These are phyloP conservation scores for Wickerhamiella parazyma DNA, from an alignment of 805 yeast species.

Conservation along the genomic window DNA sequence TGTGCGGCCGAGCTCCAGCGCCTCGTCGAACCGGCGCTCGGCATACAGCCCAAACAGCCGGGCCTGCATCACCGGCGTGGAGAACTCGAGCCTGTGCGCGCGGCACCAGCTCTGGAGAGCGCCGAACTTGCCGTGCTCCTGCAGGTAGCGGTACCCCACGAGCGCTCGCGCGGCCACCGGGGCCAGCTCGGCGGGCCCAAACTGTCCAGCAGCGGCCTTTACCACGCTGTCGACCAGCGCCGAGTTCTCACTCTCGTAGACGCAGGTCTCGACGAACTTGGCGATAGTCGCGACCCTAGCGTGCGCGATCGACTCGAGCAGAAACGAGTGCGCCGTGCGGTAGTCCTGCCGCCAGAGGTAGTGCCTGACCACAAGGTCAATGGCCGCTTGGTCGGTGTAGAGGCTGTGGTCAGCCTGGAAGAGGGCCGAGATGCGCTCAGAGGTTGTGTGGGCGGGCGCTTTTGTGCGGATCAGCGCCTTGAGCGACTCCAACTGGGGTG, in stretches of 20 bases:
- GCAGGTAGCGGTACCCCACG: slow-evolving; percentile 13
- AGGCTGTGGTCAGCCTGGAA: slow-evolving; percentile 2
- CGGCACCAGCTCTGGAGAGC: not conserved
- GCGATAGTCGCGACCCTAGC: slow-evolving; percentile 11
- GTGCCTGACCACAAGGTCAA: slow-evolving; percentile 8
- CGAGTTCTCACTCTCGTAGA: slow-evolving; percentile 13
- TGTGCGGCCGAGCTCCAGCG: slow-evolving; percentile 8
- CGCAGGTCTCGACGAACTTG: slow-evolving; percentile 11
- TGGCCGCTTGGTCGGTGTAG: slow-evolving; percentile 1
- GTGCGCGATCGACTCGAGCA: slow-evolving; percentile 9
- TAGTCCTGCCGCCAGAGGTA: slow-evolving; percentile 16
- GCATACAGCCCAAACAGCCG: not conserved
- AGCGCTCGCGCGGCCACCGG: slow-evolving; percentile 12
- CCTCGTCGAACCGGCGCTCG: not conserved
- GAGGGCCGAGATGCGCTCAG: not conserved
- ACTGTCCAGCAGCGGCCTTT: slow-evolving; percentile 3
- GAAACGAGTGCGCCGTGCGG: slow-evolving; percentile 15
- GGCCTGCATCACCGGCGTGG: not conserved
- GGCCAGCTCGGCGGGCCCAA: slow-evolving; percentile 2
- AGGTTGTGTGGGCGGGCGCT: not conserved
- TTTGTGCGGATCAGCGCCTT: not conserved
- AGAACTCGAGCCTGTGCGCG: not conserved
- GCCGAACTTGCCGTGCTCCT: slow-evolving; percentile 6
- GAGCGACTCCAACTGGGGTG: not conserved
- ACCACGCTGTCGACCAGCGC: slow-evolving; percentile 11